Evolutionary conservation across 345 rosid species (phyloP).

Genomic region (Physaria fendleri): DNA sequence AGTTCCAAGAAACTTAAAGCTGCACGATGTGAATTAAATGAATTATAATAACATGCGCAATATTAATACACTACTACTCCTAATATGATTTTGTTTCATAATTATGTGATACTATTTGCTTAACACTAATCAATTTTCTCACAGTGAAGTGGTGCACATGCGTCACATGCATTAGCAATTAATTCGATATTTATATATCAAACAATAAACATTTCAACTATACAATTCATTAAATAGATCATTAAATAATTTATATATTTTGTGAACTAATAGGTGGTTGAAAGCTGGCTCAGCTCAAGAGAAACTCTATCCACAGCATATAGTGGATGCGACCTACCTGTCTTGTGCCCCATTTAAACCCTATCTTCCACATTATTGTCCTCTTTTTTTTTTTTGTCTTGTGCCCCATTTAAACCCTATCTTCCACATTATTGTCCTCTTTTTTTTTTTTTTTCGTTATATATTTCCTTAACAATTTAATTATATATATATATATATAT

Average conservation of each 20-base stretch:
- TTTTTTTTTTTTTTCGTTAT: background rate
- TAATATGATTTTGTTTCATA: background rate
- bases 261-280: slow-evolving; percentile 23
- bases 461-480: background rate
- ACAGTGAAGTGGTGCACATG: slow-evolving; percentile 28
- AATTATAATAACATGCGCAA: background rate
- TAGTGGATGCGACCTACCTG: slow-evolving; percentile 25
- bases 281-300: slow-evolving; percentile 31
- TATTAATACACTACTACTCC: background rate
- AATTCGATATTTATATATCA: slow-evolving; percentile 1
- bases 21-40: slow-evolving; percentile 18
- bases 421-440: slow-evolving; percentile 13
- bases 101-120: background rate
- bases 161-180: slow-evolving; percentile 33
- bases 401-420: slow-evolving; percentile 19
- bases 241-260: background rate
- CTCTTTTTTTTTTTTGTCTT: background rate
- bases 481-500: background rate
- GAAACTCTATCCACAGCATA: slow-evolving; percentile 15
- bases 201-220: slow-evolving; percentile 10
- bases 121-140: too few relatives aligned
- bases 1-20: slow-evolving; percentile 4
- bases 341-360: slow-evolving; percentile 22
- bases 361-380: slow-evolving; percentile 15
- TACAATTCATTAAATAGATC: slow-evolving; percentile 4